Conservation (phyloP, 1,284 basidiomycete genomes). For the Takashimella koratensis region DNA sequence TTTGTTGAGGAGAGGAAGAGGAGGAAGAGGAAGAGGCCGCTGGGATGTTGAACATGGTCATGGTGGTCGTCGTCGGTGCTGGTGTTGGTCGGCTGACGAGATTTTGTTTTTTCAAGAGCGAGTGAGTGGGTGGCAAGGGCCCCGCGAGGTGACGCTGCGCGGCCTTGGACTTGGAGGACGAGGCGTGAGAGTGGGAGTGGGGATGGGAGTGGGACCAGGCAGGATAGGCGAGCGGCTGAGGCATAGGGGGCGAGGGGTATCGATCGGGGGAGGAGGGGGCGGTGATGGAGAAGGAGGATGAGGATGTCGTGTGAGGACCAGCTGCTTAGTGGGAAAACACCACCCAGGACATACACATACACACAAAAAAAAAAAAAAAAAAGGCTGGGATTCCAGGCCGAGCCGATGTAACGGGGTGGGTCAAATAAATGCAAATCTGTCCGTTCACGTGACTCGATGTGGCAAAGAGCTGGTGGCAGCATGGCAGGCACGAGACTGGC, state of each 20-base stretch:
- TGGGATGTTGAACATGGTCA: conserved; percentile 4
- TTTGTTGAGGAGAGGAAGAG: not conserved
- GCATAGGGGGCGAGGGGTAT: conserved; percentile 13
- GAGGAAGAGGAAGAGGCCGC: conserved; percentile 7
- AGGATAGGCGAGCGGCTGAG: conserved; percentile 18
- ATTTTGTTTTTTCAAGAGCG: not conserved
- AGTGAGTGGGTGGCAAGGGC: conserved; percentile 6
- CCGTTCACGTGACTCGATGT: no score
- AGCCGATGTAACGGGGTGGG: no score
- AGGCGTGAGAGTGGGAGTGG: conserved; percentile 2
- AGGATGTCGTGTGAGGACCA: no score
- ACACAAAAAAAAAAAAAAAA: no score
- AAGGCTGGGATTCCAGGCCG: no score
- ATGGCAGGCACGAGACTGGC: no score
- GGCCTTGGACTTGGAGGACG: conserved; percentile 28
- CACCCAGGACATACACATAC: no score
- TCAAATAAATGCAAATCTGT: no score
- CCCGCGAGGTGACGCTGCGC: conserved; percentile 16
- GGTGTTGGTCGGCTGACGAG: not conserved
- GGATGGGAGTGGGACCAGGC: conserved; percentile 18
- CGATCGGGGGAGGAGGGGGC: not conserved
- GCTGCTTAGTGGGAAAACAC: no score
- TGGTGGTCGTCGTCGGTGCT: not conserved
- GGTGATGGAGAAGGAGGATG: not conserved
- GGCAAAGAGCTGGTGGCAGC: no score